Percentiles rank a stretch among this genome's conserved stretches.
phyloP scores from a whole-genome alignment of 805 yeast genomes.

The Ogataea polymorpha region DNA sequence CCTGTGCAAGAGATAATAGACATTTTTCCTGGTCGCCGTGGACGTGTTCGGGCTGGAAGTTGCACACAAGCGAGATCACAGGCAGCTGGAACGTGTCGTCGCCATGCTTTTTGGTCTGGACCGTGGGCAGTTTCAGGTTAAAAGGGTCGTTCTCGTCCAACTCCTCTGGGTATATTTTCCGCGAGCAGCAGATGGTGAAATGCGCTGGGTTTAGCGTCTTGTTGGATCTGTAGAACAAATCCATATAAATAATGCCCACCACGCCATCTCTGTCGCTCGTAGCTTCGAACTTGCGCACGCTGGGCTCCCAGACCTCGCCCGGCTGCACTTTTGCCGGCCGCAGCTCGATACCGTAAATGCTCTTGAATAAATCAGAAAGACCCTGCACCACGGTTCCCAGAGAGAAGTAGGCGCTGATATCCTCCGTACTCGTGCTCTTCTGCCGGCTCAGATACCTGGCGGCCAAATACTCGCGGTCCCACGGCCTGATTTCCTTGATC shows the following conservation, averaged over 20 bases:
- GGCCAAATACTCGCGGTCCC: constrained; percentile 80
- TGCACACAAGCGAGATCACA: constrained; percentile 84
- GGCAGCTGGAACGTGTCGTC: constrained; percentile 74
- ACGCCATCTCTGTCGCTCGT: constrained; percentile 59
- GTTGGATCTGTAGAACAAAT: constrained; percentile 73
- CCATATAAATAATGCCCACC: constrained; percentile 83
- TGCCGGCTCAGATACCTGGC: constrained; percentile 30
- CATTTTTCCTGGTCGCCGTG: constrained; percentile 43
- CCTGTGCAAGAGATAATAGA: constrained; percentile 68
- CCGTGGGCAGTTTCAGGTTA: constrained; percentile 31
- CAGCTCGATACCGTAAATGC: constrained; percentile 73
- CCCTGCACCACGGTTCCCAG: constrained; percentile 86
- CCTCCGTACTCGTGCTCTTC: constrained; percentile 38
- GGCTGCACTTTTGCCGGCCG: constrained; percentile 57
- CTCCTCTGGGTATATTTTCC: constrained; percentile 64
- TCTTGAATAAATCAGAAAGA: constrained; percentile 63
- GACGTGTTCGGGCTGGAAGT: constrained; percentile 50
- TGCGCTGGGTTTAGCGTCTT: constrained; percentile 89
- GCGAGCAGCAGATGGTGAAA: constrained; percentile 92
- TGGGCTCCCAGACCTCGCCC: constrained; percentile 88
- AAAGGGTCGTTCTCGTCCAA: constrained; percentile 37
- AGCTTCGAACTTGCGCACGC: constrained; percentile 79
- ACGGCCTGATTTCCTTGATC: constrained; percentile 59
- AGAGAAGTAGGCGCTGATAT: constrained; percentile 71
- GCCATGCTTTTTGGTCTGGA: constrained; percentile 35